Conservation (phyloP, 345 rosid species). For the Kandelia obovata region DNA sequence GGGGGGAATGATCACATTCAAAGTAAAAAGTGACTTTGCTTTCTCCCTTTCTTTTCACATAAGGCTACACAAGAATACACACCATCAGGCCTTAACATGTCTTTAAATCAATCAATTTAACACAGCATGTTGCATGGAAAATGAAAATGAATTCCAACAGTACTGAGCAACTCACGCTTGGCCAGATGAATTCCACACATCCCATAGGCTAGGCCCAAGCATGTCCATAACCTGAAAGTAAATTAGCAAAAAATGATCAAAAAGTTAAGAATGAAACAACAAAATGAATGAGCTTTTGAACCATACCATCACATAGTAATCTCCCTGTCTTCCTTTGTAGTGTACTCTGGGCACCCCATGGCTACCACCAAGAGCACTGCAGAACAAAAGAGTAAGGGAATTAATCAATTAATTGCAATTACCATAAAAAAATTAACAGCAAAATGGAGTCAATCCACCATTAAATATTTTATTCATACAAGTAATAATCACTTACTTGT, state of each 20-base stretch:
- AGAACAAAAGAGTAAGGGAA: conserved; percentile 11
- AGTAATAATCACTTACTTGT: conserved; percentile 20
- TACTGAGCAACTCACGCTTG: conserved; percentile 25
- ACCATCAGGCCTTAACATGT: too few relatives aligned
- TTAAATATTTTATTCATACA: neutral
- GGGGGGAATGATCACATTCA: neutral
- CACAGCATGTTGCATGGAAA: neutral
- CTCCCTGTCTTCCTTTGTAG: conserved; percentile 34
- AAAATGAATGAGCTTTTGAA: conserved; percentile 9
- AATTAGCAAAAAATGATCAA: conserved; percentile 13
- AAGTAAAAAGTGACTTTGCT: neutral
- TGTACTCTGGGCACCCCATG: conserved; percentile 36
- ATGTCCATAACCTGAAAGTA: conserved; percentile 34
- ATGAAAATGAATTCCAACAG: neutral
- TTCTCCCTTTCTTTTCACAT: neutral
- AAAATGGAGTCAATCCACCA: neutral
- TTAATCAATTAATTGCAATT: neutral
- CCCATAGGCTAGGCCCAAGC: conserved; percentile 38
- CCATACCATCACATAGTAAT: conserved; percentile 35
- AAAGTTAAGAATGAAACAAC: conserved; percentile 10
- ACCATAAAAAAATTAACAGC: neutral
- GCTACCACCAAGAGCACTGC: conserved; percentile 81
- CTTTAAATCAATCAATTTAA: neutral
- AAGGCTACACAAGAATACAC: neutral
- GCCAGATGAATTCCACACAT: conserved; percentile 32